Evolutionary conservation across 2,329 filamentous ascomycete genomes (phyloP), one percentile per base, ranked within the genome.

Genomic region (Cordyceps tenuipes): DNA sequence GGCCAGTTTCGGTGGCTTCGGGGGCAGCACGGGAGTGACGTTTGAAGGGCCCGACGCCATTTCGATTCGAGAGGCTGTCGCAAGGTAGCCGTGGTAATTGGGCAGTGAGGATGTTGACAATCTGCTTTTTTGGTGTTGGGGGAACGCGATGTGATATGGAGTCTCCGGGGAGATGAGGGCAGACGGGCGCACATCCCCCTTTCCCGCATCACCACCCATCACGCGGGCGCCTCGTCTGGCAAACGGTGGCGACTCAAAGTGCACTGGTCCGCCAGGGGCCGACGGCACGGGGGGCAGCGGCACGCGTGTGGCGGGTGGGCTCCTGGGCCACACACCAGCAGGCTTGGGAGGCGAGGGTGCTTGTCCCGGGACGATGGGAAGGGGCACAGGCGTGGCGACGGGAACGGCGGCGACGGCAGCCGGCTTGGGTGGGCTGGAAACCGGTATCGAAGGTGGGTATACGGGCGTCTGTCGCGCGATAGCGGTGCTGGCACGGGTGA

Each of bases 121-220:
- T 49, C 62, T 66, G 63, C 63, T 60, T 58, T 61, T 65, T 15
- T 69, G 67, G 31, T 69, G 65, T n/a, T 67, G 61, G 21, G 67
- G 61, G 21, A 75, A 73, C 17, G 73, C 70, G 2, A 72, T 70
- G 57, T 76, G 74, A 60, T 76, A 75, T 36, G 72, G 72, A 56
- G 74, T 74, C 60, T 76, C 72, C n/a, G 74, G 74, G 15, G 73
- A 71, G 62, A 75, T 72, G 17, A 75, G 65, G 61, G 72, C 68
- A 17, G 73, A 70, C 8, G 68, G 68, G 4, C 71, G 71, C 26
- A 68, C 58, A 49, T 65, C 65, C 17, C 68, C 66, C 47, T 67
- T 68, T 39, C 62, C 44, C 34, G 65, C 59, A 50, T 67, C 50
- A 61, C 62, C 67, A 46, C 62, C 65, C 68, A 70, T 70, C 17